Conservation (phyloP, 1,284 basidiomycete genomes). For the Laetiporus sulphureus region DNA sequence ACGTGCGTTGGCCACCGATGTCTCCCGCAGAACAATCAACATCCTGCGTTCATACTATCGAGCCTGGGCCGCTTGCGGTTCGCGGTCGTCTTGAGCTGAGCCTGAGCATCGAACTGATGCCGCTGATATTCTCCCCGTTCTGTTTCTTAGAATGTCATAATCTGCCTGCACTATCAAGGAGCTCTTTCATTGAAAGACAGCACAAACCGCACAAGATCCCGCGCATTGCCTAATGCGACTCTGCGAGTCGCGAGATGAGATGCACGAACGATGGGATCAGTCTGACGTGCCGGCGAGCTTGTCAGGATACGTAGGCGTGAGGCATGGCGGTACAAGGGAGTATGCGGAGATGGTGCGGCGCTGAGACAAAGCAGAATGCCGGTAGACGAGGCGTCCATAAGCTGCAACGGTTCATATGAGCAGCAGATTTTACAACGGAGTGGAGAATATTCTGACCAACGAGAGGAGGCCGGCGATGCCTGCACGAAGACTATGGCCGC, state of each 20-base stretch:
- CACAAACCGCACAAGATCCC: conserved; percentile 69
- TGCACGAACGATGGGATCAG: conserved; percentile 76
- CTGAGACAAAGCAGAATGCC: conserved; percentile 62
- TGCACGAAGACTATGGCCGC: conserved; percentile 86
- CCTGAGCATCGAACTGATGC: no score
- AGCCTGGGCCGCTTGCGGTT: no score
- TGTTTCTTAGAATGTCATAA: no score
- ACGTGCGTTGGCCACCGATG: no score
- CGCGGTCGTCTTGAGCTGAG: no score
- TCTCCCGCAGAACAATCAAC: no score
- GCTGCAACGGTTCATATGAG: conserved; percentile 34
- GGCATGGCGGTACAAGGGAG: conserved; percentile 75
- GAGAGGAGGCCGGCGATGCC: conserved; percentile 77
- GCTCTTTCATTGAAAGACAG: no score
- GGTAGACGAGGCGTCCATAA: conserved; percentile 68
- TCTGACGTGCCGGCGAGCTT: conserved; percentile 16
- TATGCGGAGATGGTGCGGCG: conserved; percentile 67
- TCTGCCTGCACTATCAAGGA: no score
- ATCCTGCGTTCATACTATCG: no score
- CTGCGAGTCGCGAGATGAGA: conserved; percentile 69
- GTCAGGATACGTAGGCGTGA: conserved; percentile 17
- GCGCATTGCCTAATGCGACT: conserved; percentile 73
- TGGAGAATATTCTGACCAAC: conserved; percentile 40
- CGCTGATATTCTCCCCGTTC: no score
- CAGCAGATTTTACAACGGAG: not conserved